phyloP scores from a whole-genome alignment of 371 early-diverging fungal species.

The Mortierella sp. region DNA sequence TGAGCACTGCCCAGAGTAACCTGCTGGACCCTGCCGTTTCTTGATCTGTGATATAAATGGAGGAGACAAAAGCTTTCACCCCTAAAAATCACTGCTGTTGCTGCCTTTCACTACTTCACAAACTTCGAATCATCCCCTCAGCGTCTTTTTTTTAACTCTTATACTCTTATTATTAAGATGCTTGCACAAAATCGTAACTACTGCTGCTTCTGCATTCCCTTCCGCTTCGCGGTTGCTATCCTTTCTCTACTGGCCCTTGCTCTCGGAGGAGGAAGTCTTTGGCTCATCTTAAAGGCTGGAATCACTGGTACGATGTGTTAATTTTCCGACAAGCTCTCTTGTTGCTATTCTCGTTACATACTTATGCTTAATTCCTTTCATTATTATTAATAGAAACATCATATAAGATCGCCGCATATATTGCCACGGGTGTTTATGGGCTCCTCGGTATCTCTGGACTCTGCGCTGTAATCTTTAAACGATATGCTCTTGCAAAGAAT shows the following conservation, averaged over 20 bases:
- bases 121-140: neutral
- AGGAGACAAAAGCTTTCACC: too few species aligned
- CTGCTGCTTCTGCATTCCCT: constrained; percentile 52
- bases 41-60: too few species aligned
- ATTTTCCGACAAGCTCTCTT: neutral
- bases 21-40: neutral
- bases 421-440: constrained; percentile 23
- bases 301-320: constrained; percentile 21
- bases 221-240: constrained; percentile 37
- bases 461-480: constrained; percentile 36
- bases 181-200: constrained; percentile 19
- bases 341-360: neutral
- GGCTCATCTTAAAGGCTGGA: constrained; percentile 15
- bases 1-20: neutral
- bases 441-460: constrained; percentile 41
- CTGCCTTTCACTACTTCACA: neutral
- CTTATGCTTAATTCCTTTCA: neutral
- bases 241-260: constrained; percentile 36
- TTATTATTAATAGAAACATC: constrained; percentile 7
- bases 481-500: constrained; percentile 50
- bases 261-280: constrained; percentile 29
- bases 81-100: too few species aligned
- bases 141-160: neutral
- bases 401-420: constrained; percentile 19
- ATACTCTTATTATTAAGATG: neutral